Conservation (phyloP, 768 basidiomycete genomes). For the Mycena venus region DNA sequence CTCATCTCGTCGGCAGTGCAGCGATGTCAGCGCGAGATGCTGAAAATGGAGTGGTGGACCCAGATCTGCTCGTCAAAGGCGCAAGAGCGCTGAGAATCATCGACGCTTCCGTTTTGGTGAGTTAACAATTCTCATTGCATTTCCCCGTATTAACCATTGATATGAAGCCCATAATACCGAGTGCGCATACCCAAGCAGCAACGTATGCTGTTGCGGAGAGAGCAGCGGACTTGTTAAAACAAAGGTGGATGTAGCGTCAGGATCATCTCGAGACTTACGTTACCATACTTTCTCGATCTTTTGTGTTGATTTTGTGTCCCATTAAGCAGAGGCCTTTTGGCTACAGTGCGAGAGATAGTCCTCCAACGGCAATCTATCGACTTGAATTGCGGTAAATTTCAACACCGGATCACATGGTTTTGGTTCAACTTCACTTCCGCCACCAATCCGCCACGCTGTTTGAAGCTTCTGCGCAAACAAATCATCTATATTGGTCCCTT, state of each 20-base stretch:
- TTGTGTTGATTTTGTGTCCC: not conserved
- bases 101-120: constrained; percentile 31
- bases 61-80: constrained; percentile 31
- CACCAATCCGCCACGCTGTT: no score
- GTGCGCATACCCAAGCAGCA: constrained; percentile 15
- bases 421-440: not conserved
- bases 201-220: constrained; percentile 10
- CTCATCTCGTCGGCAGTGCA: constrained; percentile 20
- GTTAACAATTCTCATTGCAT: not conserved
- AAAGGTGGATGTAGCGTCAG: not conserved
- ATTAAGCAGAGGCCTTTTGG: no score
- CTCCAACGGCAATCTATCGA: not conserved
- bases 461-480: no score
- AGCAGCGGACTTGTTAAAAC: constrained; percentile 14
- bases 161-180: not conserved
- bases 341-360: not conserved
- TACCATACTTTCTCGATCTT: not conserved
- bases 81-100: constrained; percentile 26
- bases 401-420: not conserved
- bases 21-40: constrained; percentile 20
- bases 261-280: no score
- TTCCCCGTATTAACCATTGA: not conserved
- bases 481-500: no score
- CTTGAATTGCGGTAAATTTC: not conserved
- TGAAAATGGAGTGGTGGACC: constrained; percentile 30